Base-by-base conservation (phyloP, 768 basidiomycete species). In the Suillus weaverae region DNA sequence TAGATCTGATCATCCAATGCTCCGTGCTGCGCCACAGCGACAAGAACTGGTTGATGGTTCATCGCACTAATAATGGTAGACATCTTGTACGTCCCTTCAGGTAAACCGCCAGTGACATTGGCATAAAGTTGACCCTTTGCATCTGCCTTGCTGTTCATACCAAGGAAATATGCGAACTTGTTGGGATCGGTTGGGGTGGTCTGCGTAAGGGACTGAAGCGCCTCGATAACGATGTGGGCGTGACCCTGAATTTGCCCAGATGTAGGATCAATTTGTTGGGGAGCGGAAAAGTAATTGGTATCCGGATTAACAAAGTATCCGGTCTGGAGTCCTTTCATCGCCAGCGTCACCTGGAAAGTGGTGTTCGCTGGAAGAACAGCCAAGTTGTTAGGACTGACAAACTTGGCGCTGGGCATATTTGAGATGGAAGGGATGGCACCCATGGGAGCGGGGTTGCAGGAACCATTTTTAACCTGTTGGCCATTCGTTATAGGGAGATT, bases 361-460 rank as follows among this genome's bases (percentile, higher is more conserved):
- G 71, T 69, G 72, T 85, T 81, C 36, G 81, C 77, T 22, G 78
- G 67, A 32, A 87, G 38, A 60, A 78, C 76, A 38, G 74, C 76
- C 4, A 77, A 59, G 66, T 88, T 89, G 61, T 55, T 59, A 5
- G 88, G 87, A 63, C 62, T 68, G 32, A 73, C 68, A 71, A 89
- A 88, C 72, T 86, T 88, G 65, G 77, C 72, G 1, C 83, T 80
- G 0, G 90, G 89, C 77, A 85, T 81, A 64, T 83, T 81, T 38
- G 75, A 73, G 14, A 72, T 71, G 18, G 84, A 73, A 18, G 85
- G 82, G 62, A 90, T 84, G 59, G 81, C 71, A 59, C 89, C 89
- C 81, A 89, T 85, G 0, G 85, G 84, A 18, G 84, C 80, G 39
- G 85, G 82, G 73, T 89, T 88, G 73, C 88, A 88, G 30, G 85